These are phyloP conservation scores for Kazachstania africana DNA, from an alignment of 805 yeast genomes.

Conservation along the genomic window DNA sequence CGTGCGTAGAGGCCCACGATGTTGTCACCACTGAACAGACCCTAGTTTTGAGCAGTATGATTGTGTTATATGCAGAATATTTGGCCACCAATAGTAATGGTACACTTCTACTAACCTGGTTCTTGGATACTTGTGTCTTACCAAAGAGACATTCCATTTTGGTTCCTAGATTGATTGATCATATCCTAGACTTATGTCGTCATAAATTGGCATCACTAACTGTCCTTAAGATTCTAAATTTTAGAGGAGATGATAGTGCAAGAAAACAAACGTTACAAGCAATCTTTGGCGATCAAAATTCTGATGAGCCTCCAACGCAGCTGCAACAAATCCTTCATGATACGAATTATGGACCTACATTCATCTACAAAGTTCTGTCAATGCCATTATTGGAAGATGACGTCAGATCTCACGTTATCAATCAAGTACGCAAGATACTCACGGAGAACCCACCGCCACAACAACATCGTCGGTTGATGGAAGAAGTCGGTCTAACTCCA, in stretches of 20 bases:
- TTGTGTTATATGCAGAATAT: constrained; percentile 66
- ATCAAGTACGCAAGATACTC: constrained; percentile 52
- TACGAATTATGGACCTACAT: constrained; percentile 57
- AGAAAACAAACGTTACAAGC: constrained; percentile 50
- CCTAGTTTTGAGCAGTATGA: constrained; percentile 60
- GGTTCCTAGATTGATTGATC: constrained; percentile 49
- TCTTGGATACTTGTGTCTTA: constrained; percentile 68
- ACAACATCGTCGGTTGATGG: constrained; percentile 76
- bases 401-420: constrained; percentile 43
- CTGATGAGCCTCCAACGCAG: constrained; percentile 31
- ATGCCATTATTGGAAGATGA: constrained; percentile 53
- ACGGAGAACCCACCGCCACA: constrained; percentile 52
- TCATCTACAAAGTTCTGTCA: constrained; percentile 67
- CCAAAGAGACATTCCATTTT: constrained; percentile 57
- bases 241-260: constrained; percentile 51
- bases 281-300: constrained; percentile 44
- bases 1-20: constrained; percentile 74
- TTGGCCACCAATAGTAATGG: constrained; percentile 81
- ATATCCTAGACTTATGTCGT: constrained; percentile 52
- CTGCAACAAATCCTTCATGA: constrained; percentile 57
- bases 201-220: constrained; percentile 82
- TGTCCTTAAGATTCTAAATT: constrained; percentile 63
- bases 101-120: constrained; percentile 84
- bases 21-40: constrained; percentile 53
- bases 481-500: constrained; percentile 69